A percentile compares a stretch with the other conserved stretches of the same genome.
Conservation (phyloP, 305 asterid species). For the Ilex paraguariensis region DNA sequence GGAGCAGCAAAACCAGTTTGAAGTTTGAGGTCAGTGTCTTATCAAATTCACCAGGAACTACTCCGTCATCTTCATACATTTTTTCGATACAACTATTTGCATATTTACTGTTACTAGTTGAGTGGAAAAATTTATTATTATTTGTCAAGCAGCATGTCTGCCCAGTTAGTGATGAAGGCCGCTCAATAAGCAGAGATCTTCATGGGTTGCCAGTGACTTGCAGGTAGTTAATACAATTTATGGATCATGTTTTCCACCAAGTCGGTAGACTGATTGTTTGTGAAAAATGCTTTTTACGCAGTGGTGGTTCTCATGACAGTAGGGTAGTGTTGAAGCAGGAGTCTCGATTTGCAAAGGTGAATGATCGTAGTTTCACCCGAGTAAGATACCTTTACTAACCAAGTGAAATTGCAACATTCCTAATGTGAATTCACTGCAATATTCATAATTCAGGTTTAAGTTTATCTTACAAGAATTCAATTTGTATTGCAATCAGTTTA, state of each 20-base stretch:
- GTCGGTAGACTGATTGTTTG: constrained; percentile 14
- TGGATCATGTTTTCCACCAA: constrained; percentile 4
- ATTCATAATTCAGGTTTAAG: too few species aligned
- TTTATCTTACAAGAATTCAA: background rate
- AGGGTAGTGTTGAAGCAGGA: constrained; percentile 93
- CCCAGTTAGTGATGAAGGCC: constrained; percentile 82
- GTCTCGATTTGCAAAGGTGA: constrained; percentile 82
- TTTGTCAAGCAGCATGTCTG: constrained; percentile 57
- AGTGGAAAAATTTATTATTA: background rate
- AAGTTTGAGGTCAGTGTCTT: constrained; percentile 59
- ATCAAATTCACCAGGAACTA: too few species aligned
- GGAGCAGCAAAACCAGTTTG: constrained; percentile 95
- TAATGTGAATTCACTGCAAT: too few species aligned
- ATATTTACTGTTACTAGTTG: too few species aligned
- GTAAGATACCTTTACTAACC: constrained; percentile 34
- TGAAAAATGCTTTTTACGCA: constrained; percentile 31
- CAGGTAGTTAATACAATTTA: constrained; percentile 50
- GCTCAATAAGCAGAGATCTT: constrained; percentile 69
- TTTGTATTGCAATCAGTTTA: constrained; percentile 54
- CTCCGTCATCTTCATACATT: too few species aligned
- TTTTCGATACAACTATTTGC: too few species aligned
- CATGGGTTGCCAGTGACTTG: constrained; percentile 92
- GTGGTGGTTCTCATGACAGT: constrained; percentile 82
- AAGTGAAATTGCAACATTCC: too few species aligned
- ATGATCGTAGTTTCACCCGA: constrained; percentile 65